Evolutionary conservation across 2,329 filamentous ascomycete species (phyloP).

Genomic region (Chrysoporthe deuterocubensis): DNA sequence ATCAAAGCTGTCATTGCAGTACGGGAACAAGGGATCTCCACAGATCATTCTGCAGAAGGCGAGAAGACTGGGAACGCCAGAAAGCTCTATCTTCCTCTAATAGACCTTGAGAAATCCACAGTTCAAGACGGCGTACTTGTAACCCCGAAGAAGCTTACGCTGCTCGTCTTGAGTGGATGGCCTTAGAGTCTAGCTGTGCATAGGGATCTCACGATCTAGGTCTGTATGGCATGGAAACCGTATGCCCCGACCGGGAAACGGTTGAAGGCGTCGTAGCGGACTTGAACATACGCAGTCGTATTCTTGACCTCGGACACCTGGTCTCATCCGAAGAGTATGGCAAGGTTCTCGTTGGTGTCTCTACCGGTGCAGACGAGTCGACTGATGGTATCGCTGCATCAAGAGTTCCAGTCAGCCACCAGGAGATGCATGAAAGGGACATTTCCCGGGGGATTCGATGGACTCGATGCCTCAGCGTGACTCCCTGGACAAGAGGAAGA

Average conservation of each 20-base stretch:
- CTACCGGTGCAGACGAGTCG: neutral
- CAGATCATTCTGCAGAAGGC: neutral
- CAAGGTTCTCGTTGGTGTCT: neutral
- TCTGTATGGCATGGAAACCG: neutral
- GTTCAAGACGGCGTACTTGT: neutral
- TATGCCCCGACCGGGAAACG: neutral
- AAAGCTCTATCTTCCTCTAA: neutral
- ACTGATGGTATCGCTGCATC: neutral
- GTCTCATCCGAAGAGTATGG: neutral
- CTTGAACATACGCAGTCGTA: neutral
- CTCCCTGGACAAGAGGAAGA: neutral
- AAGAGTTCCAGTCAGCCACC: neutral
- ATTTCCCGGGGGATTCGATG: neutral
- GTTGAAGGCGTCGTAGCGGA: neutral
- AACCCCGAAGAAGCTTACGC: neutral
- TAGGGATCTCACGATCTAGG: neutral
- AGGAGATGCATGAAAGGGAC: neutral
- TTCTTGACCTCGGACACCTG: neutral
- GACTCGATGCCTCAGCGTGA: neutral
- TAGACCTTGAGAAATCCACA: neutral
- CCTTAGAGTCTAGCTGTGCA: neutral
- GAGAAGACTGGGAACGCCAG: neutral
- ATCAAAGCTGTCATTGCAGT: neutral
- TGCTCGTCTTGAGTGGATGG: neutral
- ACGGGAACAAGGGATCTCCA: neutral